Base-by-base conservation (phyloP, 2,329 filamentous ascomycete genomes). In the Zasmidium cellare region DNA sequence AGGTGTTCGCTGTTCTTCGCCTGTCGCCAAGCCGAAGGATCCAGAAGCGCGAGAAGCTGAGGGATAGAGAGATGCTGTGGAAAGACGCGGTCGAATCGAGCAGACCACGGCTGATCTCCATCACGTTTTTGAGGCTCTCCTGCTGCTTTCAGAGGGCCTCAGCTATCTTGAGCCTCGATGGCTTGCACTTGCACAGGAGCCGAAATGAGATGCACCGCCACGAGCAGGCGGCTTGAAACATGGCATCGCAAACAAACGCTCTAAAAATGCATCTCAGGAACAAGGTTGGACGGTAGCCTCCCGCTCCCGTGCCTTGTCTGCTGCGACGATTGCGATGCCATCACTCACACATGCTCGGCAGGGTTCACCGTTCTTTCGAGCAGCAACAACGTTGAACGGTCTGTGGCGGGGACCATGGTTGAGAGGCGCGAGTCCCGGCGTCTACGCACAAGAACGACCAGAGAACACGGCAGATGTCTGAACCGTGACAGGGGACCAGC, bases 171-270 rank as follows among this genome's bases (percentile, higher is more conserved):
- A 23, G 25, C 24, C 14, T 28, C 2, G 16, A 54, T 31, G 53
- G 45, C 53, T 22, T 24, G 53, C 46, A 49, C 23, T 18, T 38
- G 19, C 9, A 48, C 38, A 56, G 54, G 28, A 56, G 48, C 49
- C 49, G 55, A 57, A 35, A 57, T 57, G 55, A 57, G 49, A 48
- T 35, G 28, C 54, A 57, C 49, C 35, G 16, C 41, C 41, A 48
- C 44, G 44, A 41, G 23, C 28, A 14, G 47, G 25, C 47, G 24
- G 22, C 35, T 46, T 53, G 38, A 28, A 53, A 45, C 51, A 47
- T 24, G 47, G 11, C 47, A n/a, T n/a, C n/a, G n/a, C n/a, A n/a
- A n/a, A n/a, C n/a, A n/a, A 24, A 49, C 24, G 47, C 9, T 16
- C 31, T 52, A 52, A 52, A 52, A 52, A 44, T 52, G 31, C 31